A percentile compares a stretch with the other conserved stretches of the same genome.
Conservation (phyloP, 345 rosid species). For the Hibiscus mutabilis region DNA sequence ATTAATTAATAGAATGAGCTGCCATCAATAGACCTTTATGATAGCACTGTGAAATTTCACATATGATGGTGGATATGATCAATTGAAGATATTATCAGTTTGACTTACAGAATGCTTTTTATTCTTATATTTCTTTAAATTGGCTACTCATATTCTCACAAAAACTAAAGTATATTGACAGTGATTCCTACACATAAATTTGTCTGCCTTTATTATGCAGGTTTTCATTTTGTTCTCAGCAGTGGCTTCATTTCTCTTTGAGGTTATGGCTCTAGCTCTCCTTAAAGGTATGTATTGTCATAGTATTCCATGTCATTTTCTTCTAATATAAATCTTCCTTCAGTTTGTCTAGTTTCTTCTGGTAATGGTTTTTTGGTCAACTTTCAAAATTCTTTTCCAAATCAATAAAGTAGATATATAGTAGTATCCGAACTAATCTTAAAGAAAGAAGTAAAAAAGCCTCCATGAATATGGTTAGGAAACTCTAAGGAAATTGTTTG, state of each 20-base stretch:
- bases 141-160: neutral
- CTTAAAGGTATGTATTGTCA: conserved; percentile 55
- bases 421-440: neutral
- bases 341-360: neutral
- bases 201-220: conserved; percentile 36
- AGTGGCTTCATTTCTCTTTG: conserved; percentile 44
- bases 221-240: conserved; percentile 81
- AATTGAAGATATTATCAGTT: neutral
- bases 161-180: neutral
- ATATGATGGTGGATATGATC: neutral
- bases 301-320: conserved; percentile 10
- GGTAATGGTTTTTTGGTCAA: neutral
- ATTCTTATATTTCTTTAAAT: neutral
- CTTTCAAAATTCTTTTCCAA: neutral
- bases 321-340: neutral
- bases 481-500: neutral
- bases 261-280: conserved; percentile 54
- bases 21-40: neutral
- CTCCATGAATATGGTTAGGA: neutral
- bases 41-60: neutral
- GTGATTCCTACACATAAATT: neutral
- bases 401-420: neutral
- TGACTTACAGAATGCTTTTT: neutral
- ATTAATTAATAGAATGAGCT: neutral
- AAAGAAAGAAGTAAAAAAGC: neutral